These are phyloP conservation scores for Climacium dendroides DNA, from an alignment of 225 moss, liverwort and hornwort species.

Conservation along the genomic window DNA sequence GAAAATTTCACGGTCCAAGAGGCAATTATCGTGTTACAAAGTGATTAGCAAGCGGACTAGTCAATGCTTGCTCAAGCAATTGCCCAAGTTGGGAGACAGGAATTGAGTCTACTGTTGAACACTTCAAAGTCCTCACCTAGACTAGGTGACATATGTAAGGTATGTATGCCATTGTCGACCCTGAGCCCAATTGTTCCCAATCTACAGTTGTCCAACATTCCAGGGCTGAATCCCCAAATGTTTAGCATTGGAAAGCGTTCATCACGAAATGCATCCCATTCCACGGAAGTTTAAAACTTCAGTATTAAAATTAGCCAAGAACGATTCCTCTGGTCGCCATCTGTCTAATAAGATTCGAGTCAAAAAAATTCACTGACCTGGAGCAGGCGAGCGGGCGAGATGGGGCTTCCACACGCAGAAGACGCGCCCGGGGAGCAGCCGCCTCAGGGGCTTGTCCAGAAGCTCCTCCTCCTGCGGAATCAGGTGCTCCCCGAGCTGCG, in stretches of 20 bases:
- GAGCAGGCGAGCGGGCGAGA: slow-evolving; percentile 24
- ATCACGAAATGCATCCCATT: background rate
- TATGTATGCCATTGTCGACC: background rate
- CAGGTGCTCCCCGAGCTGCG: slow-evolving; percentile 37
- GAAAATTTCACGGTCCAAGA: no score
- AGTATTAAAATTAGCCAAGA: background rate
- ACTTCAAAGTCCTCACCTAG: background rate
- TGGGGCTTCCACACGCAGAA: slow-evolving; percentile 79
- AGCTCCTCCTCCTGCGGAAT: slow-evolving; percentile 51
- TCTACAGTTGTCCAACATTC: background rate
- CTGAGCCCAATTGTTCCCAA: background rate
- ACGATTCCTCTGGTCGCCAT: background rate
- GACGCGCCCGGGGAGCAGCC: slow-evolving; percentile 55
- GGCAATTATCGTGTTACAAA: background rate
- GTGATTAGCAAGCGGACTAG: background rate
- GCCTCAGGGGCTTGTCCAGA: slow-evolving; percentile 39
- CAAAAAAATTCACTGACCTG: background rate
- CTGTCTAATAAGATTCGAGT: background rate
- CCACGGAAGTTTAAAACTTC: background rate
- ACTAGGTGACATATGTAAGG: background rate
- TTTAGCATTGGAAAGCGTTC: background rate
- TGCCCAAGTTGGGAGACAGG: background rate
- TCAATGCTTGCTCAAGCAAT: background rate
- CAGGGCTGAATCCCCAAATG: background rate
- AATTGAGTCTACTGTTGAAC: background rate